These are phyloP conservation scores for Malus hybrid DNA, from an alignment of 331 rosid species.

Conservation along the genomic window DNA sequence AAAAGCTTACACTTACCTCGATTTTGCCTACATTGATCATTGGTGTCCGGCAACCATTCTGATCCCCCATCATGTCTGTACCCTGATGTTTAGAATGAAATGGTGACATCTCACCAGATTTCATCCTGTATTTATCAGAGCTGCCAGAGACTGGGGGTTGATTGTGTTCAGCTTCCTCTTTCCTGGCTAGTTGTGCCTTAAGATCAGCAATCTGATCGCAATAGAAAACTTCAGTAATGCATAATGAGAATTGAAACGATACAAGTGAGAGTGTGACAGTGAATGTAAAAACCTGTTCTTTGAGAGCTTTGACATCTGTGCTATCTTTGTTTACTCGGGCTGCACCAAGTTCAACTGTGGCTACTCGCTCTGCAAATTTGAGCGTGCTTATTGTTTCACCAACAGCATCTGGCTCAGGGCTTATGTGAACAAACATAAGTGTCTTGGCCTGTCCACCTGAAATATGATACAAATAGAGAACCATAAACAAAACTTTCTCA, in stretches of 20 bases:
- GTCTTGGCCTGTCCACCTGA: conserved; percentile 97
- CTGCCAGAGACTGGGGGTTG: conserved; percentile 36
- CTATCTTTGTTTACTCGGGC: conserved; percentile 85
- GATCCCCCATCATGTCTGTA: conserved; percentile 29
- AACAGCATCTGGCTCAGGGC: conserved; percentile 82
- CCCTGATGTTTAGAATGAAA: conserved; percentile 33
- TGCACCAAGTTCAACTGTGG: conserved; percentile 94
- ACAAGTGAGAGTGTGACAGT: neutral
- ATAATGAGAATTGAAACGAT: neutral
- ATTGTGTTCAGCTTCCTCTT: conserved; percentile 46
- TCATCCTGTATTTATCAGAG: conserved; percentile 52
- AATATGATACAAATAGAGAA: conserved; percentile 10
- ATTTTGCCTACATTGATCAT: conserved; percentile 67
- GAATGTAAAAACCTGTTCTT: conserved; percentile 63
- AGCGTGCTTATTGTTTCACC: conserved; percentile 89
- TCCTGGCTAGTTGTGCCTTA: conserved; percentile 71
- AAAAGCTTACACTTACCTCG: conserved; percentile 32
- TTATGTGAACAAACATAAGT: conserved; percentile 92
- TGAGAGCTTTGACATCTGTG: conserved; percentile 80
- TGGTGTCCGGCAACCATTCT: conserved; percentile 37
- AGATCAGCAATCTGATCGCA: conserved; percentile 65
- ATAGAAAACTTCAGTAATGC: conserved; percentile 1
- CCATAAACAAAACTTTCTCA: conserved; percentile 4
- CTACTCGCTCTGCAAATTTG: conserved; percentile 96
- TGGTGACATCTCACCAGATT: conserved; percentile 49